Evolutionary conservation across 2,329 filamentous ascomycete species (phyloP), one percentile per base, ranked within the genome.

Genomic region (Phaeophleospora eucalypticola): DNA sequence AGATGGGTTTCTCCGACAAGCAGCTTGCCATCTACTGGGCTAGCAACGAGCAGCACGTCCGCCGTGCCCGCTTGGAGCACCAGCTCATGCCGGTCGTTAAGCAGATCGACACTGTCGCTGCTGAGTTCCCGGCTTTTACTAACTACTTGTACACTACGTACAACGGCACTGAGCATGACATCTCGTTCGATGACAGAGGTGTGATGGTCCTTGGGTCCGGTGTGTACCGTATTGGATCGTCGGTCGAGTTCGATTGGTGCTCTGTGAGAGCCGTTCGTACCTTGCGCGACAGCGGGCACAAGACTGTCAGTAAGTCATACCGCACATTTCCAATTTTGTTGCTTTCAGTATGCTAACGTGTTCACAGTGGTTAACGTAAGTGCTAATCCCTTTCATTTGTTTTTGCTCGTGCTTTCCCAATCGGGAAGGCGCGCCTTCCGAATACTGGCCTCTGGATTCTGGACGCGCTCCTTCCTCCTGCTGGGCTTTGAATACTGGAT

Each of bases 171-270:
- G 86, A 91, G 68, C 84, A 87, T 57, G 93, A 98, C 61, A 75
- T 97, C 45, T 65, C 67, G 12, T 97, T 97, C 63, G 78, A 89
- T 8, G 93, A 98, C 64, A 83, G 91, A 53, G 93, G 93, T 63
- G 81, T 96, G 51, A 96, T 97, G 89, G 91, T 98, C 7, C 77
- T 97, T 21, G 91, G 91, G 12, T 96, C 90, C 24, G 91, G 91
- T 69, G 90, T 96, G 8, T 97, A 97, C 76, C 83, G 93, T 51
- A 98, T 98, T 56, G 93, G 93, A 57, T 96, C 90, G 0, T 96
- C 91, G 0, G 93, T 98, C 49, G 93, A 98, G 66, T 98, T 98
- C 68, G 93, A 98, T 70, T 98, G 93, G 93, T 97, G 93, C 68
- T 95, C 93, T 3, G 93, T 98, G 20, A 80, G 91, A 50, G 89